Evolutionary conservation across 805 yeast species (phyloP), one percentile per base, ranked within the genome.

Genomic region (Naumovozyma baii): DNA sequence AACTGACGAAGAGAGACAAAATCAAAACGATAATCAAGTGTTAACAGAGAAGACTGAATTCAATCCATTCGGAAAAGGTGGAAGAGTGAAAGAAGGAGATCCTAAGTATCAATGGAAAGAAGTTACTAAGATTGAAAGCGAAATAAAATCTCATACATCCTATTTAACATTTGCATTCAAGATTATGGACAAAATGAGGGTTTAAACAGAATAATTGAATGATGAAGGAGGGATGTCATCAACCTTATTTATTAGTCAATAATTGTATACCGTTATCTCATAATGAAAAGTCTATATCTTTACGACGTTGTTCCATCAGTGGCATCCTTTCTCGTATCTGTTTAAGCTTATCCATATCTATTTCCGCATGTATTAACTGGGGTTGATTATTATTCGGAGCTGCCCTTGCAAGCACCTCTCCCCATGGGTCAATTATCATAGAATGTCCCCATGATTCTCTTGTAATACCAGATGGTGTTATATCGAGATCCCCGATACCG

Each of bases 1-100:
- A 38, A 44, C 62, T 39, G 61, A 61, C 25, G 49, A 53, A 34
- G 59, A 49, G 5, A 48, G 51, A 15, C 43, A 48, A 29, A 52
- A 45, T 22, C 54, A 48, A 28, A 52, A 19, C 31, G 47, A 13
- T 42, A 51, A 15, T 48, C 53, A n/a, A 37, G 58, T 59, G 9
- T 41, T 46, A 16, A 59, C 65, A 4, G 70, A 65, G 39, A 64
- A 56, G 59, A 65, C 66, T 40, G 83, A 83, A 17, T 88, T 70
- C 61, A 88, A 90, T 58, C 96, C 97, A 4, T 92, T 92, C 67
- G 97, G 98, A 2, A 82, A 78, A 55, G 96, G 97, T 12, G 63
- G 71, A 46, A 73, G 95, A 48, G 73, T 92, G 31, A 73, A 70
- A 50, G 96, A 90, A 63, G 98, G 99, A 39, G 96, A 90, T 54